Evolutionary conservation across 371 early-diverging fungal genomes (phyloP), one percentile per base, ranked within the genome.

Genomic region (Zopfochytrium polystomum): DNA sequence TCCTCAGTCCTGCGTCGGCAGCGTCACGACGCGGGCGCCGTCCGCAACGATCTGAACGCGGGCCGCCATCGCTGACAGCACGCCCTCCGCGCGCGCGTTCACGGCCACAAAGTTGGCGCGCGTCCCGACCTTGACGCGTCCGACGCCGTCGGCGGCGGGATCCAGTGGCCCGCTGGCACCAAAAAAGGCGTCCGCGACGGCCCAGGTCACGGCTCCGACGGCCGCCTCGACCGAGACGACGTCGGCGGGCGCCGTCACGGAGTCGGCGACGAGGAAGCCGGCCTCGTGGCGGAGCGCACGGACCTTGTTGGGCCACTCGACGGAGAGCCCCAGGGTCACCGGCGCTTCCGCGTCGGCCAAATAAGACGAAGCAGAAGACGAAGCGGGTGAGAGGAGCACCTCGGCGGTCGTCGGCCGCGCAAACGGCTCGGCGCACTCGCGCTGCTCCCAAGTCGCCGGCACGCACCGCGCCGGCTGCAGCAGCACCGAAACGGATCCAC

Each of bases 231-330:
- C n/a, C n/a, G n/a, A n/a, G n/a, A n/a, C n/a, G n/a, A n/a, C n/a
- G 38, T 38, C 38, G 38, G 7, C 11, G n/a, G n/a, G n/a, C n/a
- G n/a, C n/a, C n/a, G n/a, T n/a, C n/a, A n/a, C n/a, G n/a, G n/a
- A n/a, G n/a, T n/a, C n/a, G n/a, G n/a, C n/a, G n/a, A n/a, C n/a
- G 11, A 38, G 7, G 88, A 87, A 88, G n/a, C 86, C 89, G 27
- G 91, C 88, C 63, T 87, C 89, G 86, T 86, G 89, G 1, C 83
- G 77, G 60, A 91, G 66, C 38, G 84, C 81, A 50, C 88, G 68
- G 18, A 83, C 80, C 44, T 83, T 42, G 47, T 71, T 76, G 55
- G 84, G 55, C 55, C 45, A 46, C 20, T 11, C 11, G 2, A 62
- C 48, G 26, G 38, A 54, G 26, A 62, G 6, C 23, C 20, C 23